Conservation (phyloP, 192 early-diverging fungal genomes). For the Chytriomyces sp. region DNA sequence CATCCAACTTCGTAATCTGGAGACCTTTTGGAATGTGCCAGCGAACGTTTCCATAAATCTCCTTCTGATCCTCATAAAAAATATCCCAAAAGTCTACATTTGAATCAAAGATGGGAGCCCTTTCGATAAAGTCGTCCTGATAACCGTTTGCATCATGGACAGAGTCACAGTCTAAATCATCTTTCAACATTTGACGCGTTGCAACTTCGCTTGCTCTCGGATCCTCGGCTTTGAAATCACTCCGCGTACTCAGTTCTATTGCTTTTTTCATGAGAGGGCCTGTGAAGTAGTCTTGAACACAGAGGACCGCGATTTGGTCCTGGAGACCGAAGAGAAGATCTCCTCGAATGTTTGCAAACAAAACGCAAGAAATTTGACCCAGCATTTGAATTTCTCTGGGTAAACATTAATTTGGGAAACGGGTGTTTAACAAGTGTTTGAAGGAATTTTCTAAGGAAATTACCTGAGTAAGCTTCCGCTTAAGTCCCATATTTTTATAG, state of each 20-base stretch:
- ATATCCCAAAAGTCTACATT: conserved; percentile 54
- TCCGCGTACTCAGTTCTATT: conserved; percentile 2
- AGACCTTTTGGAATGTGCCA: conserved; percentile 34
- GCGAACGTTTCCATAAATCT: neutral
- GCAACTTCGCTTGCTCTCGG: neutral
- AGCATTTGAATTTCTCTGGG: conserved; percentile 43
- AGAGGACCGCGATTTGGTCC: conserved; percentile 39
- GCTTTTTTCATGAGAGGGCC: conserved; percentile 21
- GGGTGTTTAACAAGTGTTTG: neutral
- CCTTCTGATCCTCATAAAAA: conserved; percentile 42
- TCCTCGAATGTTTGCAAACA: conserved; percentile 44
- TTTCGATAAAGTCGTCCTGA: conserved; percentile 46
- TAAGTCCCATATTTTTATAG: conserved; percentile 43
- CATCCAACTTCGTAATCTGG: neutral
- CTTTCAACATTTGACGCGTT: conserved; percentile 9
- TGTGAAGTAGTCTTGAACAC: conserved; percentile 42
- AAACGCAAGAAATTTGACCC: conserved; percentile 34
- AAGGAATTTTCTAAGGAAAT: neutral
- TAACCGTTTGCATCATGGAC: conserved; percentile 32
- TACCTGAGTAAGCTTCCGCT: conserved; percentile 16
- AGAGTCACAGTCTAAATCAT: conserved; percentile 6
- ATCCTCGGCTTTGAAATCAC: neutral
- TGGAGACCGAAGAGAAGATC: conserved; percentile 41
- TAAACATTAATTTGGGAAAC: neutral
- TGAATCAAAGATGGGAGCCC: conserved; percentile 43